Evolutionary conservation across 2,329 filamentous ascomycete genomes (phyloP).

Genomic region (Colletotrichum sp.): DNA sequence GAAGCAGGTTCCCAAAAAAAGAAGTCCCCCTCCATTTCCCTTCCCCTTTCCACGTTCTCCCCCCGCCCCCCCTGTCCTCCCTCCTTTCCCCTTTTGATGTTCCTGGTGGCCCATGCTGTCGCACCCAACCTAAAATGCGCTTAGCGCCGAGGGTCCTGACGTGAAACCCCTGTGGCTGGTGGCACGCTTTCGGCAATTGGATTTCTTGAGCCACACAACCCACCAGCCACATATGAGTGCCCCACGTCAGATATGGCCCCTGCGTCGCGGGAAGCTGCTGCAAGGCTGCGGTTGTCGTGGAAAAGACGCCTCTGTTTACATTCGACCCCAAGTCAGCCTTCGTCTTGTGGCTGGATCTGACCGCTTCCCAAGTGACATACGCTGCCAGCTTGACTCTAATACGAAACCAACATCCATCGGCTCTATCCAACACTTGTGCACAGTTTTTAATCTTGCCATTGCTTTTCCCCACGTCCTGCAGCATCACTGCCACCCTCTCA

Average conservation of each 20-base stretch:
- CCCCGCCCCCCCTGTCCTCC: neutral
- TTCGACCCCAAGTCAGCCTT: neutral
- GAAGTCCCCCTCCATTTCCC: too few relatives aligned
- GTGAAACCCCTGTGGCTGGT: constrained; percentile 17
- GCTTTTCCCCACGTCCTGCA: neutral
- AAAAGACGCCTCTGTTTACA: constrained; percentile 20
- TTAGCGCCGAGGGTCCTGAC: constrained; percentile 19
- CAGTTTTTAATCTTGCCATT: neutral
- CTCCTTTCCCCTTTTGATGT: constrained; percentile 13
- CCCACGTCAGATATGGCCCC: neutral
- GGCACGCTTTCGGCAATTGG: neutral
- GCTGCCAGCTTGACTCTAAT: neutral
- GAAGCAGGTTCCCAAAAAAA: too few relatives aligned
- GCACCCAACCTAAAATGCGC: constrained; percentile 9
- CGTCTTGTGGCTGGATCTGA: constrained; percentile 1
- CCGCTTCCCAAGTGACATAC: neutral
- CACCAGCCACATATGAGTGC: constrained; percentile 18
- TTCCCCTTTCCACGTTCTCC: constrained; percentile 21
- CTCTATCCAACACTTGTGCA: neutral
- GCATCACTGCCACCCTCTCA: neutral
- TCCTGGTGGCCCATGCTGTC: constrained; percentile 11
- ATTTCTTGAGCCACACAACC: constrained; percentile 10
- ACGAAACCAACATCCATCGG: neutral
- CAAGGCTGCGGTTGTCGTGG: constrained; percentile 32
- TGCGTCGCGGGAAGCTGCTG: constrained; percentile 7